These are phyloP conservation scores for Ceratobasidium sp. DNA, from an alignment of 1,284 basidiomycete species.

Conservation along the genomic window DNA sequence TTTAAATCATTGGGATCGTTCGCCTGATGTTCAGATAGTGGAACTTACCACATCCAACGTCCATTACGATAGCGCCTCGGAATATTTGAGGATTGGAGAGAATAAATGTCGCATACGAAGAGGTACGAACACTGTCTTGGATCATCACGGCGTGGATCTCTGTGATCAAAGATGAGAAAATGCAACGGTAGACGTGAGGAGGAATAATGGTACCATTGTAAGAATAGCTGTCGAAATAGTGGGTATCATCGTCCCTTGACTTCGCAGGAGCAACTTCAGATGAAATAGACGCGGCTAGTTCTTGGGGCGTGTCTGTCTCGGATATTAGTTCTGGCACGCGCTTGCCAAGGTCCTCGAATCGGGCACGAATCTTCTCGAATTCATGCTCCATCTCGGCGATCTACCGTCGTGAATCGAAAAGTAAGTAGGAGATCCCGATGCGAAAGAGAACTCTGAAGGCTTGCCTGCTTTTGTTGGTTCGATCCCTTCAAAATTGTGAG, in stretches of 20 bases:
- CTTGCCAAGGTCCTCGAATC: conserved; percentile 59
- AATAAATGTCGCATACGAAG: conserved; percentile 94
- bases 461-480: conserved; percentile 63
- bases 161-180: conserved; percentile 52
- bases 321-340: conserved; percentile 50
- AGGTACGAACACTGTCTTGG: conserved; percentile 91
- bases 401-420: too few species aligned
- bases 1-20: background rate
- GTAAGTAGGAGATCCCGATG: conserved; percentile 55
- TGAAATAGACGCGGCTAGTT: conserved; percentile 7
- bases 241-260: conserved; percentile 84
- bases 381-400: conserved; percentile 54
- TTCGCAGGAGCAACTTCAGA: conserved; percentile 50
- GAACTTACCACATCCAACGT: conserved; percentile 83
- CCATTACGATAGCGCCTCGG: conserved; percentile 88
- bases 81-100: conserved; percentile 88
- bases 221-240: conserved; percentile 96
- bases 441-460: conserved; percentile 66
- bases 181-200: background rate
- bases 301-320: conserved; percentile 9
- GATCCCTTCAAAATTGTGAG: conserved; percentile 57
- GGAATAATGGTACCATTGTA: conserved; percentile 76
- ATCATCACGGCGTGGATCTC: conserved; percentile 86
- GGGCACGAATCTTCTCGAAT: conserved; percentile 57
- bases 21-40: background rate